Evolutionary conservation across 2,329 filamentous ascomycete genomes (phyloP), one percentile per base, ranked within the genome.

Genomic region (Hypocreales sp.): DNA sequence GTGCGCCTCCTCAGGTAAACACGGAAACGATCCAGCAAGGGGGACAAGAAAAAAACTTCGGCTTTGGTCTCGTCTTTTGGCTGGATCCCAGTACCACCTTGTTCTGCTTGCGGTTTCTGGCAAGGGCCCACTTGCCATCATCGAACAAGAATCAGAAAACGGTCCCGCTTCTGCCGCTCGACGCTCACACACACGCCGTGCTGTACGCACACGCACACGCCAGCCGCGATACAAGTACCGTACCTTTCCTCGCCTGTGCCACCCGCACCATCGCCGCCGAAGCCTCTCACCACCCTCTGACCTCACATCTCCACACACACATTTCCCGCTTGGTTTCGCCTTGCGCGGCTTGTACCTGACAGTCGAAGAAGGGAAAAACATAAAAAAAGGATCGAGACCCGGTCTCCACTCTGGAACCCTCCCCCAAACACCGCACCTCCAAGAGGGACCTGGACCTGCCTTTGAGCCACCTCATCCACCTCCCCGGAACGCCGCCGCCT

Each of bases 321-420:
- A 16, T 24, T 40, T 41, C 38, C 36, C 39, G 35, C 37, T 33
- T 36, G 25, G 39, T 18, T 25, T 32, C 24, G 33, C 29, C 34
- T 35, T 36, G 31, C 27, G 29, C 31, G 29, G 18, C 22, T 36
- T 35, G 33, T 40, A 34, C 41, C 39, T 40, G 35, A 33, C 35
- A 32, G 28, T 30, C 27, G 25, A 16, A 22, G 17, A 24, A 25
- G 24, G 21, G 12, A 26, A 26, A 27, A 32, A 50, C 50, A 47
- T 50, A 51, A 46, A 36, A 37, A 51, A 54, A 54, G 48, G 44
- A 48, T 47, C 47, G 40, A 52, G 53, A 51, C 47, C 52, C 53
- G 48, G 44, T 58, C 55, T 54, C 56, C 56, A 59, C 56, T 51
- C 48, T 47, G 42, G 26, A 53, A 53, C 49, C 51, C 53, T 58